Percentiles rank a stretch among this genome's conserved stretches.
phyloP scores from a whole-genome alignment of 768 basidiomycete species.

The Amanita fuliginea region DNA sequence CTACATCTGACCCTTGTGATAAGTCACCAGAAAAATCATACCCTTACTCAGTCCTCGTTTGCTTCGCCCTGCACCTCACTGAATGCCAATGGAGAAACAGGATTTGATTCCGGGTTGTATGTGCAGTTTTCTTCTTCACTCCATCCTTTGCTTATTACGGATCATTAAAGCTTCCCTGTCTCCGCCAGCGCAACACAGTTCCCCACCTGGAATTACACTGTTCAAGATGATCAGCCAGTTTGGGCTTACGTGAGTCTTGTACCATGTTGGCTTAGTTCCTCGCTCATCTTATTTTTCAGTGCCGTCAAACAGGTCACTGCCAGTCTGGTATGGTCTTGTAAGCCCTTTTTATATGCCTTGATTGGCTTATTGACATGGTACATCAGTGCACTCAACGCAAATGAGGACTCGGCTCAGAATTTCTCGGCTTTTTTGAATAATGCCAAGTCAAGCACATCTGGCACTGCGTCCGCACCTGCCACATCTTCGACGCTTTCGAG shows the following conservation, averaged over 20 bases:
- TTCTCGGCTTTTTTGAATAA: constrained; percentile 47
- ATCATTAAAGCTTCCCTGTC: constrained; percentile 25
- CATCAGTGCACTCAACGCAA: constrained; percentile 43
- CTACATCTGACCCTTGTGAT: constrained; percentile 7
- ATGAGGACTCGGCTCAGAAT: constrained; percentile 34
- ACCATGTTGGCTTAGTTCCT: neutral
- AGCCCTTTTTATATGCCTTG: constrained; percentile 10
- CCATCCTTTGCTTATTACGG: neutral
- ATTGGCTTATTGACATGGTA: neutral
- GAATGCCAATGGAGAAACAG: constrained; percentile 25
- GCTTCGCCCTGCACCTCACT: constrained; percentile 43
- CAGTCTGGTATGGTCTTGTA: constrained; percentile 47
- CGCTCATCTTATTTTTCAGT: constrained; percentile 15
- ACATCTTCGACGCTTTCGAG: constrained; percentile 10
- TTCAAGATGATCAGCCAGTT: constrained; percentile 46
- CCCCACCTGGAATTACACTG: constrained; percentile 46
- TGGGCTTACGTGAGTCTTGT: constrained; percentile 39
- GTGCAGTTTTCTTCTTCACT: constrained; percentile 10
- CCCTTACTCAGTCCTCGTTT: constrained; percentile 53
- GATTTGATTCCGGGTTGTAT: constrained; percentile 51
- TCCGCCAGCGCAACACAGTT: constrained; percentile 29
- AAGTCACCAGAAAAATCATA: constrained; percentile 62
- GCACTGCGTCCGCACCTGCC: constrained; percentile 11
- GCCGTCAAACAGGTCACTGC: constrained; percentile 36
- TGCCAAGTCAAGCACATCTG: constrained; percentile 23